phyloP scores from a whole-genome alignment of 805 yeast genomes.

The Wickerhamomyces subpelliculosus region DNA sequence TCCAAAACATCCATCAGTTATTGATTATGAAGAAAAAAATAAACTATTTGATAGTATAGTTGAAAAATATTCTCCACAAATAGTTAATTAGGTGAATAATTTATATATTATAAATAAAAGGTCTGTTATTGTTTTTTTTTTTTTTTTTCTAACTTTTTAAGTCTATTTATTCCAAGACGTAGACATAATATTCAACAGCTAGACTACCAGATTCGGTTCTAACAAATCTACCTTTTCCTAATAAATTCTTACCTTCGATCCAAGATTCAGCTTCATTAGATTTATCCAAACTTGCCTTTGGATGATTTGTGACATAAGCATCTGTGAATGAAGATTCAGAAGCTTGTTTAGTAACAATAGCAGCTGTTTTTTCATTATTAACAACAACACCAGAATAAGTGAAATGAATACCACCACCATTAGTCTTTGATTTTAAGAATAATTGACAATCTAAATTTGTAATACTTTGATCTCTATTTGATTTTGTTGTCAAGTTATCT shows the following conservation, averaged over 20 bases:
- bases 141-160: too few relatives aligned
- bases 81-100: neutral
- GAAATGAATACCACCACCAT: conserved; percentile 35
- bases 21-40: conserved; percentile 55
- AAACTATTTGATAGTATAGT: conserved; percentile 64
- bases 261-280: conserved; percentile 40
- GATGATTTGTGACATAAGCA: conserved; percentile 42
- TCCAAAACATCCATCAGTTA: conserved; percentile 50
- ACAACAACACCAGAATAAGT: conserved; percentile 44
- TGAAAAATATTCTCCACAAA: conserved; percentile 39
- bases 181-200: conserved; percentile 50
- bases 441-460: conserved; percentile 40
- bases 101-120: neutral
- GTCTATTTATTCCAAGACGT: conserved; percentile 15
- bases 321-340: conserved; percentile 34
- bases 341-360: conserved; percentile 28
- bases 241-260: conserved; percentile 40
- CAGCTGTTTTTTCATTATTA: conserved; percentile 27
- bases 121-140: neutral
- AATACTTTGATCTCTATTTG: conserved; percentile 22
- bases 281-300: conserved; percentile 36
- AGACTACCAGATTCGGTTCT: conserved; percentile 38
- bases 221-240: conserved; percentile 56
- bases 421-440: conserved; percentile 34
- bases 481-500: conserved; percentile 38